Conservation (phyloP, 257 asterid genomes). For the Ilex asprella region DNA sequence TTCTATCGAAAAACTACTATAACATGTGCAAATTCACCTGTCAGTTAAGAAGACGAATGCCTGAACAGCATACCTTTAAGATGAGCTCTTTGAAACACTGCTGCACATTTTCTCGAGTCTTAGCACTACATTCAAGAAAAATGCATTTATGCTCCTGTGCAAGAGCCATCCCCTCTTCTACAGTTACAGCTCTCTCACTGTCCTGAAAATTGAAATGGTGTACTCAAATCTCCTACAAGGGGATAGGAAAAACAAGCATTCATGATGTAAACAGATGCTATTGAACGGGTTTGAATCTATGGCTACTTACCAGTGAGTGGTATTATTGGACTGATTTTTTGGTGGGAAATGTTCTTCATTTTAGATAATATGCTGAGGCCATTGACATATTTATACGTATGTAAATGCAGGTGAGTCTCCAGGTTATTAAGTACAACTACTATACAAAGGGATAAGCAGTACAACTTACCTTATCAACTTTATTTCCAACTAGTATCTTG, state of each 20-base stretch:
- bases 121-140: conserved; percentile 76
- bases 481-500: conserved; percentile 77
- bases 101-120: conserved; percentile 72
- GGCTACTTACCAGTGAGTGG: neutral
- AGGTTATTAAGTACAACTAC: too few relatives aligned
- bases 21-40: neutral
- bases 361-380: too few relatives aligned
- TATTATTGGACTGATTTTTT: neutral
- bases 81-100: conserved; percentile 65
- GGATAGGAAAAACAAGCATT: neutral
- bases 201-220: conserved; percentile 39
- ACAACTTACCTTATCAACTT: conserved; percentile 71
- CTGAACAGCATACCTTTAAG: conserved; percentile 39
- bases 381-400: too few relatives aligned
- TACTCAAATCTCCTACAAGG: neutral
- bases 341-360: too few relatives aligned
- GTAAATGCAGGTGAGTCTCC: too few relatives aligned
- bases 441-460: neutral
- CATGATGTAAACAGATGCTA: neutral
- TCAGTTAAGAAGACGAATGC: neutral
- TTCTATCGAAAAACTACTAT: neutral
- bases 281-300: neutral
- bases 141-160: conserved; percentile 60
- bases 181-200: conserved; percentile 61
- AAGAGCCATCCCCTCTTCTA: conserved; percentile 71